Base-by-base conservation (phyloP, 2,329 filamentous ascomycete species). In the Verticillium albo-atrum region DNA sequence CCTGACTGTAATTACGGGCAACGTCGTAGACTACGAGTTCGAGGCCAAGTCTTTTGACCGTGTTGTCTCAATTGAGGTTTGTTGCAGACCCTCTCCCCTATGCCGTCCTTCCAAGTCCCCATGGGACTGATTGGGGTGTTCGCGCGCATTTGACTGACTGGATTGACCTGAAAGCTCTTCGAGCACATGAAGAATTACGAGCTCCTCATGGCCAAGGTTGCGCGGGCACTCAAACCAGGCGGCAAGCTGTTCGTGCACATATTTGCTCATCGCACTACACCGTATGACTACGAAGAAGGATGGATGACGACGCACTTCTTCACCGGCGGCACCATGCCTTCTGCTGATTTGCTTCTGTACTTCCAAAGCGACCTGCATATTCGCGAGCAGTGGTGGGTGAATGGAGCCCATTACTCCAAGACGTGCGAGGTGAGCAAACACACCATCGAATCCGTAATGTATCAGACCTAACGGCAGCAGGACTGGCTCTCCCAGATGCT, bases 151-250 rank as follows among this genome's bases (percentile, higher is more conserved):
- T 14, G 7, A 32, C 30, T 32, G 30, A 32, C 30, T 14, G 30
- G 4, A 14, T 14, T 32, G 30, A 10, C 10, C 14, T 32, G 30
- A 30, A 42, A 89, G 79, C 78, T 90, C 14, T 90, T 91, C 67
- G 88, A 90, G 70, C 88, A 90, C 71, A 90, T 90, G 87, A 90
- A 90, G 71, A 90, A 90, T 71, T 90, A 90, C 71, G 82, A 87
- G 62, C 74, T 85, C 14, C 79, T 90, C 26, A 82, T 90, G 75
- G 79, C 80, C 51, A 90, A 90, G 71, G 74, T 90, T 17, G 68
- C 79, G 3, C 76, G 79, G 30, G 79, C 86, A 3, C 74, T 90
- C 58, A 86, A 83, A 64, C 82, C 85, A 0, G 77, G 78, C 1
- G 88, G 88, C 4, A 89, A 89, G 73, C 75, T 89, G 15, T 89